These are phyloP conservation scores for Harrya chromipes DNA, from an alignment of 768 basidiomycete genomes.

Conservation along the genomic window DNA sequence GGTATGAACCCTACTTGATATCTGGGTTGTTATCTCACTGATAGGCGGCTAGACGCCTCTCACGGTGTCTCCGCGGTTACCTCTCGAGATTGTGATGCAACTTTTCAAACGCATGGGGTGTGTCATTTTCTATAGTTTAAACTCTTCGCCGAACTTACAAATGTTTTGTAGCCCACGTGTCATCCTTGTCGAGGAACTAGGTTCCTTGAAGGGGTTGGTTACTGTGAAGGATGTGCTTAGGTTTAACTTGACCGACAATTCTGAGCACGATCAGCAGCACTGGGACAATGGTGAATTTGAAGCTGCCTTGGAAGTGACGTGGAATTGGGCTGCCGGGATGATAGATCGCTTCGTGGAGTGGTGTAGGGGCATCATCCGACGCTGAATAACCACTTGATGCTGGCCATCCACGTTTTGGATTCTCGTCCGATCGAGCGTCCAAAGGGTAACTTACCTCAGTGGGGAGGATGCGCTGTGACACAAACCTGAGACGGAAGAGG, in stretches of 20 bases:
- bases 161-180: conserved; percentile 71
- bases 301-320: conserved; percentile 57
- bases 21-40: not conserved
- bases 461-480: no score
- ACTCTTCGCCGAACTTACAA: not conserved
- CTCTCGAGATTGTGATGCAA: conserved; percentile 96
- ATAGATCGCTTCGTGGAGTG: conserved; percentile 31
- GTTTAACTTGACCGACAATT: conserved; percentile 65
- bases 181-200: conserved; percentile 91
- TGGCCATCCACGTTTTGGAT: no score
- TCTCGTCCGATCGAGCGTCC: not conserved
- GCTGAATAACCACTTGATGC: conserved; percentile 9
- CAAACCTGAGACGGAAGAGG: no score
- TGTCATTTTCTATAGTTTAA: conserved; percentile 29
- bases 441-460: no score
- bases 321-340: conserved; percentile 48
- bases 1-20: conserved; percentile 40
- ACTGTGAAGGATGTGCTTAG: conserved; percentile 96
- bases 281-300: conserved; percentile 68
- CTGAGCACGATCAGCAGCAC: conserved; percentile 44
- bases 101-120: conserved; percentile 98
- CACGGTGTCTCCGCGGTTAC: conserved; percentile 87
- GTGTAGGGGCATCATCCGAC: conserved; percentile 24
- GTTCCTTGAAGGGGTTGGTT: conserved; percentile 77
- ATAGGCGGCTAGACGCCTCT: conserved; percentile 71